Conservation (phyloP, 2,329 filamentous ascomycete species). For the Exophiala phaeomuriformis region DNA sequence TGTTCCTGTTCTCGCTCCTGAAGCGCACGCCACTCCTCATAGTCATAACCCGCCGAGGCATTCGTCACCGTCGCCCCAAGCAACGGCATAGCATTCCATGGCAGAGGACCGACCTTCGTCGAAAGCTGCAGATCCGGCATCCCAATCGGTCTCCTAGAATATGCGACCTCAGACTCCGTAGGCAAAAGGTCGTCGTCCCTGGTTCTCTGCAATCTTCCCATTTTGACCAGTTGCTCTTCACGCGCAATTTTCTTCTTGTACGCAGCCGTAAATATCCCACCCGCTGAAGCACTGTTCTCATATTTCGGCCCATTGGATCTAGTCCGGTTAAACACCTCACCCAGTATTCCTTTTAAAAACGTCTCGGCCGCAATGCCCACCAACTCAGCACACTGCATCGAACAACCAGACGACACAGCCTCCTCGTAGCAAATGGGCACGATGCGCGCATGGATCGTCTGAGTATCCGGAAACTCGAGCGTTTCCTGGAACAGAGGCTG, state of each 20-base stretch:
- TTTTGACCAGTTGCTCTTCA: constrained; percentile 65
- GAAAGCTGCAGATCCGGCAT: constrained; percentile 73
- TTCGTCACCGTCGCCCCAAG: constrained; percentile 63
- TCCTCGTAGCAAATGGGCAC: constrained; percentile 61
- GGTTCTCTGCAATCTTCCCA: constrained; percentile 68
- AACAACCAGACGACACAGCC: constrained; percentile 49
- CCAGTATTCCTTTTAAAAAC: constrained; percentile 55
- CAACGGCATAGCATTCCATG: constrained; percentile 69
- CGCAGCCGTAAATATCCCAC: constrained; percentile 69
- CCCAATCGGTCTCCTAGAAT: constrained; percentile 62
- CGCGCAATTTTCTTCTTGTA: constrained; percentile 66
- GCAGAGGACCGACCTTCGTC: constrained; percentile 65
- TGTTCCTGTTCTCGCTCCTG: background rate
- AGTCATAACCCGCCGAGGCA: constrained; percentile 66
- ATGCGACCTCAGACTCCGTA: constrained; percentile 68
- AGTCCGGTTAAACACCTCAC: constrained; percentile 48
- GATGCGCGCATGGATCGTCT: constrained; percentile 53
- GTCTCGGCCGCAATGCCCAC: constrained; percentile 56
- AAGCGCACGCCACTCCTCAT: constrained; percentile 54
- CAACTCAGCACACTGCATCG: constrained; percentile 50
- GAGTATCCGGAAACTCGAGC: constrained; percentile 54
- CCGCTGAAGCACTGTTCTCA: constrained; percentile 54
- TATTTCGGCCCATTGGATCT: constrained; percentile 48
- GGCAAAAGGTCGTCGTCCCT: constrained; percentile 68
- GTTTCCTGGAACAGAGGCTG: constrained; percentile 55